Conservation (phyloP, 495 filamentous ascomycete genomes). For the Hapsidospora chrysogenum region DNA sequence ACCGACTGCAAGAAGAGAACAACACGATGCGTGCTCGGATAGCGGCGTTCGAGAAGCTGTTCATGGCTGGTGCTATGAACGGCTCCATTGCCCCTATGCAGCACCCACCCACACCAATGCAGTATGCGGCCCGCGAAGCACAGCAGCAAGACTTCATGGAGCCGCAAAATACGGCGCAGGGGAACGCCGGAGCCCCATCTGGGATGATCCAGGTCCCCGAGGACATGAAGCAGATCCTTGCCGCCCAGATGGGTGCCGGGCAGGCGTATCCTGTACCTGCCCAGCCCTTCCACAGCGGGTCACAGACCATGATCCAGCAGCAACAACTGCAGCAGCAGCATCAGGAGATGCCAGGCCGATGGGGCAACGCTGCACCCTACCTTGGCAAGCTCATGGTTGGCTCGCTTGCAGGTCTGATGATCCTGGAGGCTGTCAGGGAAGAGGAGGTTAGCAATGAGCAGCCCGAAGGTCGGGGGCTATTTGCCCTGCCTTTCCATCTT, state of each 20-base stretch:
- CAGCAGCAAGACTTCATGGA: slow-evolving; percentile 1
- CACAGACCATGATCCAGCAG: slow-evolving; percentile 25
- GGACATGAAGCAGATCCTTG: slow-evolving; percentile 52
- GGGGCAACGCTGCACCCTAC: slow-evolving; percentile 27
- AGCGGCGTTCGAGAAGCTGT: slow-evolving; percentile 50
- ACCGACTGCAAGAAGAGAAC: slow-evolving; percentile 66
- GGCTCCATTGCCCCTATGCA: slow-evolving; percentile 27
- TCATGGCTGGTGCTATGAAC: slow-evolving; percentile 41
- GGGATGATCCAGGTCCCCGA: slow-evolving; percentile 69
- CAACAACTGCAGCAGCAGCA: slow-evolving; percentile 25
- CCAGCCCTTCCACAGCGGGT: slow-evolving; percentile 20
- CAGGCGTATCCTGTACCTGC: slow-evolving; percentile 27
- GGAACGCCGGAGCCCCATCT: slow-evolving; percentile 23
- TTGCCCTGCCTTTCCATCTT: slow-evolving; percentile 44
- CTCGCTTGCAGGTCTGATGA: slow-evolving; percentile 78
- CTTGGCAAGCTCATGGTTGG: slow-evolving; percentile 77
- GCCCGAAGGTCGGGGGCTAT: slow-evolving; percentile 51
- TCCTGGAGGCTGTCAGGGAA: slow-evolving; percentile 58
- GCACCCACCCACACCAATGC: slow-evolving; percentile 28
- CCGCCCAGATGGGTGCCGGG: slow-evolving; percentile 24
- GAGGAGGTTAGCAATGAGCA: slow-evolving; percentile 37
- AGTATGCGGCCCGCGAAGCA: slow-evolving; percentile 19
- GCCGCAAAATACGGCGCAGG: slow-evolving; percentile 8
- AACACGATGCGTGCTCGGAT: slow-evolving; percentile 52
- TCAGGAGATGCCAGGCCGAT: slow-evolving; percentile 19